Evolutionary conservation across 306 rosid genomes (phyloP).

Genomic region (Gastrolobium villosum): DNA sequence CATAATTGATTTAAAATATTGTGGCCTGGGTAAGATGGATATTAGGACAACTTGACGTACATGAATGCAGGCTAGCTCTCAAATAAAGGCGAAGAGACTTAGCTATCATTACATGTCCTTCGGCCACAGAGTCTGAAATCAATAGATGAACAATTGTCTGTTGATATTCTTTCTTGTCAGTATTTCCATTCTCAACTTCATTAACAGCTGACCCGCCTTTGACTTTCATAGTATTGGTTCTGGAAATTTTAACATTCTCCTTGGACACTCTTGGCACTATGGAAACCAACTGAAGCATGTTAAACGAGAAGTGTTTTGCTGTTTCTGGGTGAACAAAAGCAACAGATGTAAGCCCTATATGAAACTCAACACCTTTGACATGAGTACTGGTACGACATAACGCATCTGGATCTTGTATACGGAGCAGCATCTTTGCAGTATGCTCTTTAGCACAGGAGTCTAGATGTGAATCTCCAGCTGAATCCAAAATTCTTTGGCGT

Average conservation of each 20-base stretch:
- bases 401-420: slow-evolving; percentile 73
- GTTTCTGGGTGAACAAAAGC: slow-evolving; percentile 92
- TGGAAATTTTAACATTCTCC: slow-evolving; percentile 60
- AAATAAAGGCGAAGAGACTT: slow-evolving; percentile 81
- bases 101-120: slow-evolving; percentile 91
- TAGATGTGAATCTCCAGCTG: slow-evolving; percentile 51
- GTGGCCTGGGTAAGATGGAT: slow-evolving; percentile 41
- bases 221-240: slow-evolving; percentile 60
- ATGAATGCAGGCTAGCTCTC: slow-evolving; percentile 84
- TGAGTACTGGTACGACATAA: slow-evolving; percentile 59
- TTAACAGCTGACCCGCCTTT: slow-evolving; percentile 60
- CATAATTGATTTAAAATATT: slow-evolving; percentile 28
- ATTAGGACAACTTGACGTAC: slow-evolving; percentile 61
- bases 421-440: slow-evolving; percentile 72
- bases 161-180: slow-evolving; percentile 58
- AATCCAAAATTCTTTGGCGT: slow-evolving; percentile 62
- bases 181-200: slow-evolving; percentile 58
- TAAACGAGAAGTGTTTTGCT: slow-evolving; percentile 66
- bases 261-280: slow-evolving; percentile 67
- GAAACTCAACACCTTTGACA: slow-evolving; percentile 67
- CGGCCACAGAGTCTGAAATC: slow-evolving; percentile 81
- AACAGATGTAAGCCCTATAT: slow-evolving; percentile 79
- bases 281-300: slow-evolving; percentile 74
- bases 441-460: slow-evolving; percentile 52
- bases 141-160: slow-evolving; percentile 73